Conservation (phyloP, 768 basidiomycete species). For the Clavaria fumosa region DNA sequence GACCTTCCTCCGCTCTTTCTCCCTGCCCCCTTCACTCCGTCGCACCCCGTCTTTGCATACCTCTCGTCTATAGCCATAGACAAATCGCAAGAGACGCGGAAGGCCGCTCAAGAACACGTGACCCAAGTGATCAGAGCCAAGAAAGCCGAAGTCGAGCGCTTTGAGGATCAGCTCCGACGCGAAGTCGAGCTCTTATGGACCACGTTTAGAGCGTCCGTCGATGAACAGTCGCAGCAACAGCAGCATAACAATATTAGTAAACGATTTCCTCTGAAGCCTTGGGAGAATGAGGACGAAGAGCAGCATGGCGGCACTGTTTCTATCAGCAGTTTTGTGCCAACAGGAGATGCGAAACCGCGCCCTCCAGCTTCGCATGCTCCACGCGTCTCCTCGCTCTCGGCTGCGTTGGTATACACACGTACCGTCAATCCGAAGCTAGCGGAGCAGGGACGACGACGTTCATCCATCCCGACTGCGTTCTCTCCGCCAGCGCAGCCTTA, state of each 20-base stretch:
- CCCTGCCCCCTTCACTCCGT: slow-evolving; percentile 63
- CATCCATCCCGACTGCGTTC: slow-evolving; percentile 6
- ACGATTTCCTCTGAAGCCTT: too few species aligned
- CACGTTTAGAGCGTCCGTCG: slow-evolving; percentile 34
- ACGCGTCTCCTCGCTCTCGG: slow-evolving; percentile 48
- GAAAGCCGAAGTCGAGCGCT: slow-evolving; percentile 37
- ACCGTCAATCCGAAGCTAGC: slow-evolving; percentile 37
- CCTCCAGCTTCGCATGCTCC: slow-evolving; percentile 25
- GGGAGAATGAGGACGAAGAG: too few species aligned
- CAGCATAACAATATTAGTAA: slow-evolving; percentile 10
- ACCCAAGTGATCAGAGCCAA: slow-evolving; percentile 35
- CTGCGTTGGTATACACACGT: slow-evolving; percentile 45
- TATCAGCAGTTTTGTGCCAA: slow-evolving; percentile 45
- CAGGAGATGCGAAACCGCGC: slow-evolving; percentile 23
- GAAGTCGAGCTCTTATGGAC: slow-evolving; percentile 54
- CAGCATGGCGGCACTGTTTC: slow-evolving; percentile 20
- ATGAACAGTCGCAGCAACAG: slow-evolving; percentile 26
- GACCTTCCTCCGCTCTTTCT: slow-evolving; percentile 47
- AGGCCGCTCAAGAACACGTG: slow-evolving; percentile 43
- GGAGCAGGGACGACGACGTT: slow-evolving; percentile 11
- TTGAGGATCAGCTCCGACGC: slow-evolving; percentile 35
- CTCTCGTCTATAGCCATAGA: slow-evolving; percentile 41
- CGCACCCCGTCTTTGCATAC: slow-evolving; percentile 55
- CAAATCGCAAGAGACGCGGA: slow-evolving; percentile 38
- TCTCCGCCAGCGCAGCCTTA: slow-evolving; percentile 6